Evolutionary conservation across 2,329 filamentous ascomycete species (phyloP).

Genomic region (Dichotomopilus funicola): DNA sequence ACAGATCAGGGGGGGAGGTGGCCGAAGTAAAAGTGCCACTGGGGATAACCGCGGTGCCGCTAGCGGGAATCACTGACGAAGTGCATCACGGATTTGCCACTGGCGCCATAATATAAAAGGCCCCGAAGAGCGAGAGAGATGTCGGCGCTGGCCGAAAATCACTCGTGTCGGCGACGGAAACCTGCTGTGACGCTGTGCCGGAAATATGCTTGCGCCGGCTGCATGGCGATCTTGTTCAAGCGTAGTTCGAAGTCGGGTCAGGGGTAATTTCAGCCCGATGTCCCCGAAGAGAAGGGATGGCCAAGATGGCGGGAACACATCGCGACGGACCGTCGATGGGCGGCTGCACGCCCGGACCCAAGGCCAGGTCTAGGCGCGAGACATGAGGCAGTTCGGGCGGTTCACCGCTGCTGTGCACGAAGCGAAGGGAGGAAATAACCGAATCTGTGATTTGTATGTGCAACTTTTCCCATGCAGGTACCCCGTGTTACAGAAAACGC

Average conservation of each 20-base stretch:
- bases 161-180: background rate
- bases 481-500: constrained; percentile 4
- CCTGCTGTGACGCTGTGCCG: constrained; percentile 8
- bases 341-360: no score
- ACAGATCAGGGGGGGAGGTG: no score
- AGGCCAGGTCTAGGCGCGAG: background rate
- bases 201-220: constrained; percentile 5
- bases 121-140: background rate
- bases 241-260: background rate
- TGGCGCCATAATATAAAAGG: constrained; percentile 1
- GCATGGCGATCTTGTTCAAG: constrained; percentile 5
- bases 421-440: background rate
- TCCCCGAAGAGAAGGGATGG: constrained; percentile 6
- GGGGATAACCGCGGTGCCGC: background rate
- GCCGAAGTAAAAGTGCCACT: no score
- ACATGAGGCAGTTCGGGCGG: background rate
- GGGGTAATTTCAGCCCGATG: constrained; percentile 2
- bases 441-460: background rate
- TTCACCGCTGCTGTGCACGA: background rate
- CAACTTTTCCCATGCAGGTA: constrained; percentile 15
- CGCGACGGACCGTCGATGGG: no score
- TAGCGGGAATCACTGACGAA: background rate
- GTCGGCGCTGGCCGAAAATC: background rate
- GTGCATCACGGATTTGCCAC: background rate
- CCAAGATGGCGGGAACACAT: background rate